Base-by-base conservation (phyloP, 345 rosid genomes). In the Aethionema arabicum region DNA sequence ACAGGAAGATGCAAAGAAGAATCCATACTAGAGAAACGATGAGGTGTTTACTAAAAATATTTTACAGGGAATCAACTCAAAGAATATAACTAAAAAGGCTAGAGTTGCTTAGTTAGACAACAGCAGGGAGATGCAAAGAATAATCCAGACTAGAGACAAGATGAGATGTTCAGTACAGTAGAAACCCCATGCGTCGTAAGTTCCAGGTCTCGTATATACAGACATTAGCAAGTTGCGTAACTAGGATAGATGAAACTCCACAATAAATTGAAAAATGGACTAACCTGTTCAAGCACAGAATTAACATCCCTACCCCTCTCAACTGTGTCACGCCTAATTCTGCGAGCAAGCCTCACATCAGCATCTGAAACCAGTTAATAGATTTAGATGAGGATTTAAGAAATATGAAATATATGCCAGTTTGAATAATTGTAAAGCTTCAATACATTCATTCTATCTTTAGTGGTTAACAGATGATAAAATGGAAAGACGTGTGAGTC, bases 311-410 rank as follows among this genome's bases (percentile, higher is more conserved):
- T 80, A 57, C 96, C 91, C 84, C 99, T 82, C 77, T 87, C 88
- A 69, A 90, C 91, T 0, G 83, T 84, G 74, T 93, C 97, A 73
- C 99, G 95, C 69, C 86, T 80, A 68, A 93, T 84, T 80, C 99
- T 81, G 53, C 99, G 99, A 80, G 99, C 99, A 77, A 93, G 99
- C 82, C 99, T 87, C 72, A 90, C 99, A 80, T 93, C 99, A 60
- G 97, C 95, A 87, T 93, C 99, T 93, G 79, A 54, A 78, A 76
- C 35, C 59, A 77, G 66, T 50, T 40, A 48, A 78, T 51, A 33
- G 54, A 54, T 57, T 64, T 32, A 7, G 29, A 54, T 40, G 63
- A 70, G 52, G 11, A 46, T 29, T 4, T 46, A 7, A 69, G 29
- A 12, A 21, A 61, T 35, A 38, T 68, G 44, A 59, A 42, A 11